Evolutionary conservation across 176 grass and related monocot genomes (phyloP).

Genomic region (Musa beccarii): DNA sequence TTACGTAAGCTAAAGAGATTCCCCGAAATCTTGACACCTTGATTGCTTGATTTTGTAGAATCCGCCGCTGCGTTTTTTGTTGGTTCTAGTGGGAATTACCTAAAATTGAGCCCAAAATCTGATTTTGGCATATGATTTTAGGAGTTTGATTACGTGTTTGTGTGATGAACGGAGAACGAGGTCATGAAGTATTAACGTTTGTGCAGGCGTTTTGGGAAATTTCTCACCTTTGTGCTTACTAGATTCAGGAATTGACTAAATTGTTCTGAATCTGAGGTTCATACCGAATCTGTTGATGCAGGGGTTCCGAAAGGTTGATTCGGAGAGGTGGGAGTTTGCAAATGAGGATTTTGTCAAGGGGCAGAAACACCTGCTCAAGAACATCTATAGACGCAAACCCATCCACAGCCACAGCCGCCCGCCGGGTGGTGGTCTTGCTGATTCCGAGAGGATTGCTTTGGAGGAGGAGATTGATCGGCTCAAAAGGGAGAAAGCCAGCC

Average conservation of each 20-base stretch:
- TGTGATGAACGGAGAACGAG: neutral
- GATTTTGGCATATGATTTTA: neutral
- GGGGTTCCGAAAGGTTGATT: conserved; percentile 91
- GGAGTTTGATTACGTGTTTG: neutral
- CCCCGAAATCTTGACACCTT: neutral
- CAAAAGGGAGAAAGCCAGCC: conserved; percentile 43
- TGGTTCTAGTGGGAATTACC: neutral
- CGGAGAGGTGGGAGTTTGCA: conserved; percentile 90
- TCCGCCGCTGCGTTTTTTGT: neutral
- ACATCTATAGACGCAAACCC: conserved; percentile 78
- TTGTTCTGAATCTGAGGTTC: neutral
- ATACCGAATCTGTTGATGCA: conserved; percentile 24
- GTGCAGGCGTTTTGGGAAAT: neutral
- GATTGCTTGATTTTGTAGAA: neutral
- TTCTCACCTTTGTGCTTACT: neutral
- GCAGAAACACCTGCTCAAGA: conserved; percentile 81
- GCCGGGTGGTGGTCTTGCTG: conserved; percentile 30
- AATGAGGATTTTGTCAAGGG: conserved; percentile 85
- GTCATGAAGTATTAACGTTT: neutral
- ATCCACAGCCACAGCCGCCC: conserved; percentile 87
- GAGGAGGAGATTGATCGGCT: conserved; percentile 91
- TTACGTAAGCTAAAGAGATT: conserved; percentile 38
- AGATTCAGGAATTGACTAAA: neutral
- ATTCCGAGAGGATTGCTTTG: conserved; percentile 56
- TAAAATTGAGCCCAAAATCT: conserved; percentile 12